Conservation (phyloP, 2,329 filamentous ascomycete species). For the Camillea tinctor region DNA sequence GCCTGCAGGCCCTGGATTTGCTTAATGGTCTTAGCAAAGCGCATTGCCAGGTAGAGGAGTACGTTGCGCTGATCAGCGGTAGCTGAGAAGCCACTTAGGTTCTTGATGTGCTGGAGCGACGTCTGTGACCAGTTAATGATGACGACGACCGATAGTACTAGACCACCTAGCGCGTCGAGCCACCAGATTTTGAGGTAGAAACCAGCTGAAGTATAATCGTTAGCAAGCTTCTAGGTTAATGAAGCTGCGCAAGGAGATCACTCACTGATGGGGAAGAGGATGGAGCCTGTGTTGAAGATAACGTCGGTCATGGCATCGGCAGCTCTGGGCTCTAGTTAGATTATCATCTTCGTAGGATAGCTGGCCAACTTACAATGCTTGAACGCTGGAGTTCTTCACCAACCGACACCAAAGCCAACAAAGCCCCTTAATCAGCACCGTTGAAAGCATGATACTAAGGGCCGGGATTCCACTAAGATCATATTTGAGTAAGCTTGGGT, state of each 20-base stretch:
- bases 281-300: constrained; percentile 87
- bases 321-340: constrained; percentile 35
- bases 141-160: constrained; percentile 75
- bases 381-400: constrained; percentile 82
- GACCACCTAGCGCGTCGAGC: constrained; percentile 76
- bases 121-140: constrained; percentile 78
- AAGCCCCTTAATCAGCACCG: constrained; percentile 76
- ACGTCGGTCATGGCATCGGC: constrained; percentile 68
- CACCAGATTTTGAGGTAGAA: constrained; percentile 79
- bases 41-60: constrained; percentile 86
- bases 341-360: not conserved
- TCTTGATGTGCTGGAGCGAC: constrained; percentile 73
- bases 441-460: constrained; percentile 76
- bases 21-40: constrained; percentile 83
- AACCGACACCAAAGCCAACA: constrained; percentile 88
- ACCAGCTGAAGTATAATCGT: constrained; percentile 50
- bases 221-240: not conserved
- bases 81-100: constrained; percentile 75
- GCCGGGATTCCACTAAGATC: constrained; percentile 57
- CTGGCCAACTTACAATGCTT: constrained; percentile 61
- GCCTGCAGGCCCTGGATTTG: constrained; percentile 83
- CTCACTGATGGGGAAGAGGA: constrained; percentile 74
- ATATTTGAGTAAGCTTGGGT: not conserved
- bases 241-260: constrained; percentile 5
- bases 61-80: constrained; percentile 81